phyloP scores from a whole-genome alignment of 805 yeast species.

The Saturnispora bothae region DNA sequence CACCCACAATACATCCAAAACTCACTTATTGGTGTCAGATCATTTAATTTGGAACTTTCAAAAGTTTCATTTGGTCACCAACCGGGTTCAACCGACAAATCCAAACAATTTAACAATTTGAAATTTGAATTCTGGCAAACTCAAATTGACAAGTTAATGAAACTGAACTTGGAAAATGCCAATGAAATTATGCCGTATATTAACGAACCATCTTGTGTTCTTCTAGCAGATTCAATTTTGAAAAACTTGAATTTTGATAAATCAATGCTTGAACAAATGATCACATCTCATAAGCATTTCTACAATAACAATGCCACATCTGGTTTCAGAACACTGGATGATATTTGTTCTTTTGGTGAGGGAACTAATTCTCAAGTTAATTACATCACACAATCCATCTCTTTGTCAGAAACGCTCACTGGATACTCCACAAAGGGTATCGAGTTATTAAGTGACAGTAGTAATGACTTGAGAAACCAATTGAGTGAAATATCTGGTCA shows the following conservation, averaged over 20 bases:
- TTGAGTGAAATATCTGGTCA: slow-evolving; percentile 63
- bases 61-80: slow-evolving; percentile 22
- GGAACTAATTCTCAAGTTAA: slow-evolving; percentile 67
- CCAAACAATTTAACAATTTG: slow-evolving; percentile 32
- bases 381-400: slow-evolving; percentile 50
- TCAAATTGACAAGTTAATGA: slow-evolving; percentile 37
- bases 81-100: slow-evolving; percentile 25
- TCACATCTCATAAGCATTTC: slow-evolving; percentile 49
- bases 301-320: slow-evolving; percentile 37
- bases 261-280: slow-evolving; percentile 44
- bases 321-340: slow-evolving; percentile 33
- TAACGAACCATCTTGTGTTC: slow-evolving; percentile 52
- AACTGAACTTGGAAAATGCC: slow-evolving; percentile 14
- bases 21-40: slow-evolving; percentile 51
- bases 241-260: slow-evolving; percentile 42
- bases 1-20: slow-evolving; percentile 56
- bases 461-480: slow-evolving; percentile 20
- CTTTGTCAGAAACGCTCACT: slow-evolving; percentile 46
- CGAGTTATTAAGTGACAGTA: slow-evolving; percentile 37
- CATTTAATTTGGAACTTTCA: slow-evolving; percentile 52
- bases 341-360: slow-evolving; percentile 68
- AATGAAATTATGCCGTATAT: slow-evolving; percentile 26
- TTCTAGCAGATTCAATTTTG: slow-evolving; percentile 43
- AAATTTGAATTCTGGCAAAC: slow-evolving; percentile 73
- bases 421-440: slow-evolving; percentile 37